Conservation (phyloP, 2,329 filamentous ascomycete genomes). For the Cladosporium sp. region DNA sequence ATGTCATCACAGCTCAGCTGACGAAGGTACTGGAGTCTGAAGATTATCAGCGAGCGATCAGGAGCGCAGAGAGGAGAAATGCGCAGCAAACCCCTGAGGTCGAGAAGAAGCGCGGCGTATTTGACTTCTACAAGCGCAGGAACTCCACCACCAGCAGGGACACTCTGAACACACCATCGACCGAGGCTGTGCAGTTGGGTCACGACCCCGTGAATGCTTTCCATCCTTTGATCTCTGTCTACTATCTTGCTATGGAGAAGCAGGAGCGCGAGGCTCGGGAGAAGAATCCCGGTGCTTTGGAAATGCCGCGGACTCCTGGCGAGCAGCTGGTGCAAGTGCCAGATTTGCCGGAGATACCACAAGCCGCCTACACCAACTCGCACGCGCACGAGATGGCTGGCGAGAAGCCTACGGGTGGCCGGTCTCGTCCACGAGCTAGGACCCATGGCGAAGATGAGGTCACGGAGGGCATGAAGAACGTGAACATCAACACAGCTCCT, state of each 20-base stretch:
- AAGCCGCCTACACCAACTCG: slow-evolving; percentile 82
- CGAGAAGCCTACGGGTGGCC: slow-evolving; percentile 76
- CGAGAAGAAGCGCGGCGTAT: slow-evolving; percentile 87
- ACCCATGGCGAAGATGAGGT: slow-evolving; percentile 94
- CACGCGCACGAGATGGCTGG: slow-evolving; percentile 81
- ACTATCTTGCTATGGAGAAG: slow-evolving; percentile 94
- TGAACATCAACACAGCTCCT: slow-evolving; percentile 55
- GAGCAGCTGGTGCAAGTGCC: slow-evolving; percentile 58
- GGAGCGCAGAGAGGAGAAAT: slow-evolving; percentile 61
- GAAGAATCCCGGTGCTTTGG: slow-evolving; percentile 53
- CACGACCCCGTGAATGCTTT: slow-evolving; percentile 89
- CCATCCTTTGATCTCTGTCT: slow-evolving; percentile 85
- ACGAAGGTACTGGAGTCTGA: slow-evolving; percentile 85
- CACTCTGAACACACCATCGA: slow-evolving; percentile 74
- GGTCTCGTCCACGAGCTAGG: slow-evolving; percentile 75
- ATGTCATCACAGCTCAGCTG: slow-evolving; percentile 75
- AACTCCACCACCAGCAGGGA: slow-evolving; percentile 87
- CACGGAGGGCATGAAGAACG: slow-evolving; percentile 63
- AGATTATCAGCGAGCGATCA: slow-evolving; percentile 84
- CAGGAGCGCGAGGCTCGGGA: slow-evolving; percentile 67
- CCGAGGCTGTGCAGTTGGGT: slow-evolving; percentile 75
- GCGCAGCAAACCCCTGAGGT: slow-evolving; percentile 52
- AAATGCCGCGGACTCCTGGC: slow-evolving; percentile 50
- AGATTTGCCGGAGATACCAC: slow-evolving; percentile 66
- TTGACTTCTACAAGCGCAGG: slow-evolving; percentile 93